Percentiles rank a stretch among this genome's conserved stretches.
Conservation (phyloP, 2,329 filamentous ascomycete genomes). For the Cladosporium phlei region DNA sequence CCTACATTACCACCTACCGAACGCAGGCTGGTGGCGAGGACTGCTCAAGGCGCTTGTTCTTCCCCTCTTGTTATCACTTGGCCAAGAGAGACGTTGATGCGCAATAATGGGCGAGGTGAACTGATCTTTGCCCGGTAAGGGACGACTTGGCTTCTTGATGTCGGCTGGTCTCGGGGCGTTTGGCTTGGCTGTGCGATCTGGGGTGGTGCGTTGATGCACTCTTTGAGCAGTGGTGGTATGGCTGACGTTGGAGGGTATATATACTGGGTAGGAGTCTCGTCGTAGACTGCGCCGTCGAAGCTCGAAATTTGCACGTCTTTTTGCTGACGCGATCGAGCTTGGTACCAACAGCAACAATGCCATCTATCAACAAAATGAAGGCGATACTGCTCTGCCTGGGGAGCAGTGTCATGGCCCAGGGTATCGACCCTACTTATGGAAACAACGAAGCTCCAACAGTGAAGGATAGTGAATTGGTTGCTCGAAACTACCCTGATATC, state of each 20-base stretch:
- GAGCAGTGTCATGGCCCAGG: constrained; percentile 8
- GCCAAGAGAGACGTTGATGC: too few species aligned
- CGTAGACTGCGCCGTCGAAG: neutral
- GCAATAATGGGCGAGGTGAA: neutral
- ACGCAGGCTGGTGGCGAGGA: constrained; percentile 5
- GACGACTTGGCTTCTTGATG: too few species aligned
- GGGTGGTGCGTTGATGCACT: neutral
- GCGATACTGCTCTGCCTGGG: constrained; percentile 6
- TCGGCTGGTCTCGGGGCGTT: constrained; percentile 1
- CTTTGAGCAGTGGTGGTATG: neutral
- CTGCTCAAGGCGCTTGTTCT: neutral
- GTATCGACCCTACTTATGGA: constrained; percentile 5
- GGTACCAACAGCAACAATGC: neutral
- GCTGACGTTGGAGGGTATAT: constrained; percentile 3
- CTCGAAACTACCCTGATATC: constrained; percentile 31
- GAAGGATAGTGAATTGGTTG: constrained; percentile 19
- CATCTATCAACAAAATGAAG: neutral
- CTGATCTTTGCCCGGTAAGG: constrained; percentile 2
- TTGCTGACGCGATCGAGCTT: neutral
- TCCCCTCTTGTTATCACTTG: constrained; percentile 5
- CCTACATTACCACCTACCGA: constrained; percentile 9
- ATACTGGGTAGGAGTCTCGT: neutral
- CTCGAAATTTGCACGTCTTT: neutral
- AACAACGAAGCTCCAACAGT: constrained; percentile 2
- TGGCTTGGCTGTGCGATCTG: neutral